Conservation (phyloP, 1,284 basidiomycete genomes). For the Pseudozyma sp. region DNA sequence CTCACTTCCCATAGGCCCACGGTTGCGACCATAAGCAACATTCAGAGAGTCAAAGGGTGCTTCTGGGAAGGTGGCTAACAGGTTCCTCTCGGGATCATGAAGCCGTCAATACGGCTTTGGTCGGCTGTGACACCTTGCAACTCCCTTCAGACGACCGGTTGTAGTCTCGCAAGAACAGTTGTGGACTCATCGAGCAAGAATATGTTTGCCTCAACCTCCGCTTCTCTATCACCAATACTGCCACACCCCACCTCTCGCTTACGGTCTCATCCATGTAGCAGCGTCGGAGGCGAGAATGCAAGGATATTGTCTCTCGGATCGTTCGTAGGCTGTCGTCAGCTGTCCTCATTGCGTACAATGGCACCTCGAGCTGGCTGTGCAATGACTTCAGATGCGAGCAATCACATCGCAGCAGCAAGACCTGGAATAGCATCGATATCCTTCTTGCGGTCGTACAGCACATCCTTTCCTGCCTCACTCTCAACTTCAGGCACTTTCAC, state of each 20-base stretch:
- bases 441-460: conserved; percentile 24
- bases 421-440: not conserved
- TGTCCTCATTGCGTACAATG: not conserved
- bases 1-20: not conserved
- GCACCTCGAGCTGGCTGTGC: not conserved
- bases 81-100: conserved; percentile 3
- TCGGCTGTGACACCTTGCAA: not conserved
- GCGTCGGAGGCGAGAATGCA: not conserved
- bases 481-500: not conserved
- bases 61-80: too few species aligned
- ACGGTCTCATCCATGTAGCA: not conserved
- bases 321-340: not conserved
- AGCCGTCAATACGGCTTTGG: conserved; percentile 19
- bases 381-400: not conserved
- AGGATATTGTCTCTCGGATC: not conserved
- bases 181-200: not conserved
- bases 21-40: not conserved
- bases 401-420: not conserved
- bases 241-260: too few species aligned
- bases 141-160: not conserved
- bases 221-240: not conserved
- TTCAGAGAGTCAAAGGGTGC: not conserved
- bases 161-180: not conserved
- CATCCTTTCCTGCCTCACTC: not conserved
- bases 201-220: not conserved